Base-by-base conservation (phyloP, 441 rosid species). In the Rhodomyrtus psidioides region DNA sequence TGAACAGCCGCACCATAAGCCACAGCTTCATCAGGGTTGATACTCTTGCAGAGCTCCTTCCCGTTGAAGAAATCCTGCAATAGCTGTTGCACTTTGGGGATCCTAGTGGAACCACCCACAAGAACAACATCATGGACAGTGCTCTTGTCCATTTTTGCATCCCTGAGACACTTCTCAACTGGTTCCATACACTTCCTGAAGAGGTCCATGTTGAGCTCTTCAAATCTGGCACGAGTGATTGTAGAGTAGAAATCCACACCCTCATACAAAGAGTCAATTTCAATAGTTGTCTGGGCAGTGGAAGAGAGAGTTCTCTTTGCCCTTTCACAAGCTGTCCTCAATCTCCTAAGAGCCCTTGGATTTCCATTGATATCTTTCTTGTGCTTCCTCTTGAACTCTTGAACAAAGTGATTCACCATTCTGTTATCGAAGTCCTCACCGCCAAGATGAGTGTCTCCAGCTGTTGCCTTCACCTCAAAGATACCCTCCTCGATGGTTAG, bases 101-200 rank as follows among this genome's bases (percentile, higher is more conserved):
- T 51, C 83, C 83, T 81, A 81, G 83, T 81, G 57, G 83, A 81
- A 54, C 83, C 83, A n/a, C 83, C 83, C 26, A 81, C 83, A 49
- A 81, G 83, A 10, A 81, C 83, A 53, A 81, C 83, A 8, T 81
- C 83, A 7, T 81, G 83, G 49, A 81, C 42, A 8, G 14, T 15
- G 51, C 79, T 70, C 79, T 70, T 70, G 51, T 70, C 79, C 79
- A 70, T 70, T 13, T 70, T 70, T 3, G 79, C 79, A 70, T 70
- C 79, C 79, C 79, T 70, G 49, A 70, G 79, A 70, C 79, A 70
- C 79, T 70, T 70, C 79, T 70, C 79, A 10, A 70, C 79, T 70
- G 79, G 79, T 13, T 70, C 79, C 79, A 70, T 70, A 70, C 79
- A 70, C 79, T 70, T 70, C 49, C 79, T 70, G 49, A 70, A 70